Evolutionary conservation across 352 stramenopile genomes (phyloP), one percentile per base, ranked within the genome.

Genomic region (Globisporangium iwayamae): DNA sequence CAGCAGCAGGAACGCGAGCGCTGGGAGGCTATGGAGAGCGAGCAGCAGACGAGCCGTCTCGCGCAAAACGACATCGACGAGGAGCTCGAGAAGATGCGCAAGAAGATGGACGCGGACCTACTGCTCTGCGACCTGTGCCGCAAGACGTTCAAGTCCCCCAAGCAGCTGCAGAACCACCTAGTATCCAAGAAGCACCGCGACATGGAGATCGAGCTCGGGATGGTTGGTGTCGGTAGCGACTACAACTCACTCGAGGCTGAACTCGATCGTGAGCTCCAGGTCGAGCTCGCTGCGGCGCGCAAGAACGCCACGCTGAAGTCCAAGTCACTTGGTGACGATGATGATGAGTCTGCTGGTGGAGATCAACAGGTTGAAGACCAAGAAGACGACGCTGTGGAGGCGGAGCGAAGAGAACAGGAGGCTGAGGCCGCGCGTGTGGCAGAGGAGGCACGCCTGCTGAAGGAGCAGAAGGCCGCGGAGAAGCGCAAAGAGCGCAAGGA

Each of bases 141-240:
- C 64, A 93, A 95, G 67, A 83, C 73, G 4, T 95, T 95, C 73
- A 93, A 91, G 74, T 92, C 85, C 6, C 63, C 75, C 30, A 94
- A 94, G 65, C 87, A 95, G 65, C 71, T 94, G 22, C 67, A 88
- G 46, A 93, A 93, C 65, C 85, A 95, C 63, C 60, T 93, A 1
- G 77, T 67, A 30, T 93, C 83, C 4, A 95, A 92, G 52, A 95
- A 93, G 57, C 87, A 95, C 56, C 80, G 77, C 28, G 87, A 93
- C 22, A 87, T 80, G 66, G 85, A 93, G 60, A 46, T 79, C 11
- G 77, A 90, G 36, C 68, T 93, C n/a, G 81, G 83, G n/a, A 66
- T 41, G 9, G 36, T 91, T 20, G 32, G 30, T 11, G 66, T 69
- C 3, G 73, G 75, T 32, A 75, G 69, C 18, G 79, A 90, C 34